Evolutionary conservation across 306 rosid species (phyloP).

Genomic region (Gastrolobium bilobum): DNA sequence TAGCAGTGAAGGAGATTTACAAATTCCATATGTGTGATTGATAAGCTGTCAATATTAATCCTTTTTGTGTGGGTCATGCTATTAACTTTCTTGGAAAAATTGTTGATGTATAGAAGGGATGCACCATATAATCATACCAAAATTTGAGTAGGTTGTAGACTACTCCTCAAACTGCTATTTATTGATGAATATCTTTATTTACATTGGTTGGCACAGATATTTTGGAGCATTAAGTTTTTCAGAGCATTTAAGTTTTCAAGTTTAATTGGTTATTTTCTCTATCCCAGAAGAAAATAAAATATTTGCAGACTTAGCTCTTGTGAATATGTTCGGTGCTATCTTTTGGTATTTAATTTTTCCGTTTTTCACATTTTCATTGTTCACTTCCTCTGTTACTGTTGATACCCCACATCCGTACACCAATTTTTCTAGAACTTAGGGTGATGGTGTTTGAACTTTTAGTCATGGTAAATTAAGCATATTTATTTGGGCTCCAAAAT

Average conservation of each 20-base stretch:
- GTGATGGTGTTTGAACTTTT: slow-evolving; percentile 18
- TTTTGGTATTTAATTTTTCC: not conserved
- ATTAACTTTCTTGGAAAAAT: slow-evolving; percentile 11
- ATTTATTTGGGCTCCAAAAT: not conserved
- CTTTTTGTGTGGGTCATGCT: slow-evolving; percentile 7
- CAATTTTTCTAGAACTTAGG: slow-evolving; percentile 10
- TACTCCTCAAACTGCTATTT: slow-evolving; percentile 3
- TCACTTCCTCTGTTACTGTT: not conserved
- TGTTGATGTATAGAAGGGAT: slow-evolving; percentile 29
- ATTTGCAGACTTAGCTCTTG: not conserved
- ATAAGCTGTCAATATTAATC: not conserved
- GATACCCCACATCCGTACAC: not conserved
- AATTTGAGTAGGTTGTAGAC: slow-evolving; percentile 34
- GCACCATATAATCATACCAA: slow-evolving; percentile 28
- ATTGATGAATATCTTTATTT: slow-evolving; percentile 20
- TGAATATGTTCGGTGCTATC: not conserved
- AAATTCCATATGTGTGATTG: slow-evolving; percentile 27
- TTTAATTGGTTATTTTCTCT: slow-evolving; percentile 1
- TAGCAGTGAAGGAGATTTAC: slow-evolving; percentile 5
- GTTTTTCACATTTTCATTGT: not conserved
- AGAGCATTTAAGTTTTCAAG: not conserved
- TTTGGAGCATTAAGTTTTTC: slow-evolving; percentile 3
- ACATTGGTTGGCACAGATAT: not conserved
- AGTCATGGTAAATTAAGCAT: not conserved
- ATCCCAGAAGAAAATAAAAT: not conserved